A percentile compares a stretch with the other conserved stretches of the same genome.
Conservation (phyloP, 225 moss, liverwort and hornwort species). For the Physcomitrium patens region DNA sequence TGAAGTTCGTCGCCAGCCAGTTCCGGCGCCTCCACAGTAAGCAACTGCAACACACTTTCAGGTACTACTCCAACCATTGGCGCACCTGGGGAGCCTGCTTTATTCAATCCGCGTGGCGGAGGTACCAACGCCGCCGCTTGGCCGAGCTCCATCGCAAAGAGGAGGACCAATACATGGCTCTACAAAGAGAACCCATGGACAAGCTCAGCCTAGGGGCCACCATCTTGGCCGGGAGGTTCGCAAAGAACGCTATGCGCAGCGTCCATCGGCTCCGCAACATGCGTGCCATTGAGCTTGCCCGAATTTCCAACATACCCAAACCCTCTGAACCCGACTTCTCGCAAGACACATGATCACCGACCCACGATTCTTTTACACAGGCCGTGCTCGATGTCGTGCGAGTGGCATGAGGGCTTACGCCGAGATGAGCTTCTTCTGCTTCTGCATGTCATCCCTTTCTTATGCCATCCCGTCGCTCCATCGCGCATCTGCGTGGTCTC, state of each 20-base stretch:
- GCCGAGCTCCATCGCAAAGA: constrained; percentile 51
- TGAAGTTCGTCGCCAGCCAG: not conserved
- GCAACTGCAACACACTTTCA: not conserved
- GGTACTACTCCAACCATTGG: constrained; percentile 73
- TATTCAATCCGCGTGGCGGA: constrained; percentile 71
- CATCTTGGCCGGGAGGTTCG: constrained; percentile 41
- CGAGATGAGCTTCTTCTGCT: too few relatives aligned
- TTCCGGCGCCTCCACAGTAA: not conserved
- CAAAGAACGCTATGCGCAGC: constrained; percentile 53
- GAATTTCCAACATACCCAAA: constrained; percentile 63
- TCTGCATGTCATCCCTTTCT: too few relatives aligned
- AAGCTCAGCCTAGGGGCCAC: constrained; percentile 52
- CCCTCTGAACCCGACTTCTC: constrained; percentile 71
- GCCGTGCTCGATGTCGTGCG: too few relatives aligned
- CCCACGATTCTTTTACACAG: too few relatives aligned
- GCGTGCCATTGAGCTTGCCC: constrained; percentile 45
- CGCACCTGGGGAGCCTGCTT: constrained; percentile 77
- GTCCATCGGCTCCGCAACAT: constrained; percentile 64
- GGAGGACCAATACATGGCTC: constrained; percentile 47
- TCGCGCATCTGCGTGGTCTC: too few relatives aligned
- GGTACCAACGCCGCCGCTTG: constrained; percentile 49
- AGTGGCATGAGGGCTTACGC: too few relatives aligned
- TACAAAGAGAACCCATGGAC: constrained; percentile 31
- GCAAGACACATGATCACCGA: constrained; percentile 32
- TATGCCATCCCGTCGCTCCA: too few relatives aligned